A percentile compares a stretch with the other conserved stretches of the same genome.
phyloP scores from a whole-genome alignment of 495 filamentous ascomycete genomes.

The Penicillium mononematosum region DNA sequence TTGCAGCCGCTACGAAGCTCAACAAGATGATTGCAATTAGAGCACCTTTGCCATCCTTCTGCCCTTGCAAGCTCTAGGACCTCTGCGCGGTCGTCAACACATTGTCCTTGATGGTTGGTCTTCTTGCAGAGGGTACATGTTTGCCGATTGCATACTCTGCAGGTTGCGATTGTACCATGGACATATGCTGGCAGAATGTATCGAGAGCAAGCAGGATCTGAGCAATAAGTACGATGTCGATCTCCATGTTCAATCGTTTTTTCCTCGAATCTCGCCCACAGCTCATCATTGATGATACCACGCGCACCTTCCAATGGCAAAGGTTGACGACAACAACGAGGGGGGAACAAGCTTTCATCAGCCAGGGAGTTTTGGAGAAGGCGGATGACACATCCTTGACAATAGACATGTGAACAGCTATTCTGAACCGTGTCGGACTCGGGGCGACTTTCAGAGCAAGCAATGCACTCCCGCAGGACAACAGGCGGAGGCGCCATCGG shows the following conservation, averaged over 20 bases:
- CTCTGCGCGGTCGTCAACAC: neutral
- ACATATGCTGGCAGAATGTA: neutral
- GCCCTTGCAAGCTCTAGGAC: constrained; percentile 19
- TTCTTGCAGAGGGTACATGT: neutral
- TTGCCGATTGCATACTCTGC: neutral
- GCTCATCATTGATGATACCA: neutral
- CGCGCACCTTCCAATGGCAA: neutral
- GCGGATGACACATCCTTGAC: neutral
- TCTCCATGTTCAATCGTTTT: neutral
- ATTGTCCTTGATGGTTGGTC: neutral
- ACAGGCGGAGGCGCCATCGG: too few species aligned
- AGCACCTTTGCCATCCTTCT: constrained; percentile 30
- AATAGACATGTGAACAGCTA: neutral
- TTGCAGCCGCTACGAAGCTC: constrained; percentile 26
- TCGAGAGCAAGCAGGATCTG: neutral
- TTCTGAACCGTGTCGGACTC: neutral
- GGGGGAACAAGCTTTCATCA: neutral
- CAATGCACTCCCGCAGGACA: neutral
- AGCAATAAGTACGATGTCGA: neutral
- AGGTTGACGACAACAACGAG: neutral
- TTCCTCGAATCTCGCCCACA: neutral
- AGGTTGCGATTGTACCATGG: neutral
- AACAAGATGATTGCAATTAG: constrained; percentile 26
- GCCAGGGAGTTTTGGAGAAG: neutral
- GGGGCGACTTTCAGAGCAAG: neutral